Evolutionary conservation across 2,329 filamentous ascomycete genomes (phyloP), one percentile per base, ranked within the genome.

Genomic region (Arthroderma sp.): DNA sequence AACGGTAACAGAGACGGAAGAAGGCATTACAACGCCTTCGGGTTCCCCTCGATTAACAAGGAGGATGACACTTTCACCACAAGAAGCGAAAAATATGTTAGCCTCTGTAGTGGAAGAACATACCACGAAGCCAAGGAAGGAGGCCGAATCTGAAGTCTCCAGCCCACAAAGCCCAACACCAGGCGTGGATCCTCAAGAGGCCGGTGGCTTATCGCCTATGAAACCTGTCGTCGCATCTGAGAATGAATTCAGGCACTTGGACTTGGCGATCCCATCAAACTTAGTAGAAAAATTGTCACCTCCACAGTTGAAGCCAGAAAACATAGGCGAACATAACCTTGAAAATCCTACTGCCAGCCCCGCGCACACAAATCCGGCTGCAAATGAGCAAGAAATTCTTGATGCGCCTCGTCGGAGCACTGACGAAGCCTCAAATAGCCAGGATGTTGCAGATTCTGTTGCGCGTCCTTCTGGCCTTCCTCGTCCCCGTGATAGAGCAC

Each of bases 71-170:
- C 75, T 81, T 61, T 83, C 77, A 13, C 77, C 78, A 0, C 83
- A 86, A 63, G 83, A 83, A 64, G 79, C 82, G 7, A 79, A 83
- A 56, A 77, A 84, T 66, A 81, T 84, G 62, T 69, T 87, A 28
- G 78, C 79, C 5, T 83, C 82, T 7, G 83, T 85, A 2, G 79
- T 86, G 13, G 80, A 86, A 64, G 81, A 85, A 65, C 79, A 86
- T 63, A 74, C 77, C 3, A 72, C 68, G 7, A 70, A 71, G 56
- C 67, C 68, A 39, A 65, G 67, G 31, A 64, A 64, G 44, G 65
- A 65, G 6, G 58, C 60, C 31, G 56, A 56, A 39, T 33, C 33
- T 17, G 49, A 49, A 4, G 54, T 54, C 2, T 33, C 53, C 7
- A 44, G 47, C 13, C 47, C 47, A 9, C 47, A 51, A 51, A 54